Base-by-base conservation (phyloP, 192 early-diverging fungal species). In the Coemansia sp. region DNA sequence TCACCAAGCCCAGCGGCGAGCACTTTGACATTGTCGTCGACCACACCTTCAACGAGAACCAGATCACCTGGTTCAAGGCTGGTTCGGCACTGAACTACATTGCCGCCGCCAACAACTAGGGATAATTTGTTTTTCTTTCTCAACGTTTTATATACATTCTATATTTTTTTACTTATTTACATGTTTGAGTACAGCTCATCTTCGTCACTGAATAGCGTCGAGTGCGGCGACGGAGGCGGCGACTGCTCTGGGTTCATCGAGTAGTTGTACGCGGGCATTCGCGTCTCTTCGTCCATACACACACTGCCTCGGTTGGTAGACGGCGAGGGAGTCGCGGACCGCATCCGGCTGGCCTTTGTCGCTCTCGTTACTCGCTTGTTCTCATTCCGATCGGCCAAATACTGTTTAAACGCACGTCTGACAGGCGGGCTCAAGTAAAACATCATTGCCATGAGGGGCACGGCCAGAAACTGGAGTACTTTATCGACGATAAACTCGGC, bases 1-100 rank as follows among this genome's bases (percentile, higher is more conserved):
- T 96, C 74, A 79, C 88, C 82, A 94, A 99, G 89, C 72, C 86
- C 64, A 86, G 89, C 62, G 96, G 97, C 64, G 83, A 87, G 69
- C 80, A 70, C 20, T 80, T 92, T 36, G 95, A 96, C 74, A 90
- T 98, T 69, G 76, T 82, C 40, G 85, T 97, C 63, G 96, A 97
- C 90, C 97, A 99, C 87, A 98, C 95, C 76, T 97, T 99, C 89
- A 99, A 98, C 90, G 89, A 93, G 83, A 94, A 93, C 75, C 97
- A 99, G 89, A 99, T 99, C 87, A 91, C 86, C 60, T 99, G 97
- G 97, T 99, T 99, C 92, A 95, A 97, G 87, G 91, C 89, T 47
- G 97, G 97, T 43, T 92, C 90, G 58, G 94, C 94, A 64, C 88
- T 95, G 64, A 95, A 95, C 87, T 68, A 85, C 64, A 94, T 94